Evolutionary conservation across 345 rosid species (phyloP).

Genomic region (Lepidium africanum): DNA sequence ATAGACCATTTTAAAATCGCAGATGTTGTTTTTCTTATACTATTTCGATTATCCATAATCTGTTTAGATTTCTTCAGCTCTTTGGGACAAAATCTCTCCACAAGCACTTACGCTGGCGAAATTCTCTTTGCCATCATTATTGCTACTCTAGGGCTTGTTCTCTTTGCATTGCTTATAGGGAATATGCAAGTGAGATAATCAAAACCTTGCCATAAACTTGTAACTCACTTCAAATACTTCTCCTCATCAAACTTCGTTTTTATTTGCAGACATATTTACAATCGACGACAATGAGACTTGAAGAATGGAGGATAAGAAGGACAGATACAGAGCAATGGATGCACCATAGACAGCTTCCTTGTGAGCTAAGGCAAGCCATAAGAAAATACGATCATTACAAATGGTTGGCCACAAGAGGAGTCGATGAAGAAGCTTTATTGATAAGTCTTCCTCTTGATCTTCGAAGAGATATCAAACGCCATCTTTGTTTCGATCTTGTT

Average conservation of each 20-base stretch:
- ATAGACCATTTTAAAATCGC: not conserved
- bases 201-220: not conserved
- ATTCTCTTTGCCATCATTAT: conserved; percentile 62
- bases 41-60: not conserved
- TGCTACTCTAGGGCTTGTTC: conserved; percentile 79
- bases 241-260: not conserved
- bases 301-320: conserved; percentile 90
- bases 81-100: conserved; percentile 68
- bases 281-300: conserved; percentile 70
- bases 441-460: conserved; percentile 78
- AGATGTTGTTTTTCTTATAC: not conserved
- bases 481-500: conserved; percentile 84
- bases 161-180: conserved; percentile 88
- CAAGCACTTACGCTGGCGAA: conserved; percentile 82
- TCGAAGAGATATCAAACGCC: conserved; percentile 80
- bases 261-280: conserved; percentile 70
- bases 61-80: conserved; percentile 37
- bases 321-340: conserved; percentile 96
- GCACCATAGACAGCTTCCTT: conserved; percentile 84
- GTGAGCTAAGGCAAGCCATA: conserved; percentile 52
- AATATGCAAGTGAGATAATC: conserved; percentile 71
- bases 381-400: conserved; percentile 77
- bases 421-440: conserved; percentile 73
- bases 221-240: not conserved
- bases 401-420: conserved; percentile 87